Conservation (phyloP, 441 rosid genomes). For the Pelargonium australe region DNA sequence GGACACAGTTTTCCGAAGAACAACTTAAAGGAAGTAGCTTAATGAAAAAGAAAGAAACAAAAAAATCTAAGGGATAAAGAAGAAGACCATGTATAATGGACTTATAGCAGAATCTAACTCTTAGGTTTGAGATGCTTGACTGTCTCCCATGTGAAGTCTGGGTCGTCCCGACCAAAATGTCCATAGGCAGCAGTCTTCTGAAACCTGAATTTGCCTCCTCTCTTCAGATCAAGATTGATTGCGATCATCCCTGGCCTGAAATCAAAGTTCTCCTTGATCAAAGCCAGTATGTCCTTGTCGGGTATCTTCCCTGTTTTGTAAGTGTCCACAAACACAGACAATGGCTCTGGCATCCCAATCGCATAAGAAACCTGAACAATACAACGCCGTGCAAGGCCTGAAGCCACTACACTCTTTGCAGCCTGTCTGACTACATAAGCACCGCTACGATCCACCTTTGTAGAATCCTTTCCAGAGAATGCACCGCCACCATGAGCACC, state of each 20-base stretch:
- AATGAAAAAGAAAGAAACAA: neutral
- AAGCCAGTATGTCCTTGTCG: slow-evolving; percentile 8
- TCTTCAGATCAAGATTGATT: slow-evolving; percentile 10
- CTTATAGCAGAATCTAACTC: neutral
- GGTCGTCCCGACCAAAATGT: slow-evolving; percentile 15
- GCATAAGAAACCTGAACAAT: slow-evolving; percentile 13
- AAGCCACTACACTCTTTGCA: slow-evolving; percentile 15
- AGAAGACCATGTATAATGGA: neutral
- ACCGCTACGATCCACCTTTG: slow-evolving; percentile 15
- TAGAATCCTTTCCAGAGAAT: slow-evolving; percentile 3
- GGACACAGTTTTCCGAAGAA: neutral
- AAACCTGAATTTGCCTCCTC: slow-evolving; percentile 7
- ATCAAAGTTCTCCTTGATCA: slow-evolving; percentile 12
- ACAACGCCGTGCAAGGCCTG: slow-evolving; percentile 14
- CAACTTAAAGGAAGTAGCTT: neutral
- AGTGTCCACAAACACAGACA: slow-evolving; percentile 16
- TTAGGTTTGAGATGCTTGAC: slow-evolving; percentile 14
- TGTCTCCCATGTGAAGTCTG: slow-evolving; percentile 14
- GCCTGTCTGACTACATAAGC: slow-evolving; percentile 13
- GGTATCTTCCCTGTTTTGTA: slow-evolving; percentile 14
- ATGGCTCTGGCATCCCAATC: slow-evolving; percentile 11
- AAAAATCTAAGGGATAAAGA: neutral
- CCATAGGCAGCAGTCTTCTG: slow-evolving; percentile 13
- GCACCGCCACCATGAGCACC: slow-evolving; percentile 7
- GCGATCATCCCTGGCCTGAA: slow-evolving; percentile 10